These are phyloP conservation scores for Tuber calosporum DNA, from an alignment of 495 filamentous ascomycete genomes.

Conservation along the genomic window DNA sequence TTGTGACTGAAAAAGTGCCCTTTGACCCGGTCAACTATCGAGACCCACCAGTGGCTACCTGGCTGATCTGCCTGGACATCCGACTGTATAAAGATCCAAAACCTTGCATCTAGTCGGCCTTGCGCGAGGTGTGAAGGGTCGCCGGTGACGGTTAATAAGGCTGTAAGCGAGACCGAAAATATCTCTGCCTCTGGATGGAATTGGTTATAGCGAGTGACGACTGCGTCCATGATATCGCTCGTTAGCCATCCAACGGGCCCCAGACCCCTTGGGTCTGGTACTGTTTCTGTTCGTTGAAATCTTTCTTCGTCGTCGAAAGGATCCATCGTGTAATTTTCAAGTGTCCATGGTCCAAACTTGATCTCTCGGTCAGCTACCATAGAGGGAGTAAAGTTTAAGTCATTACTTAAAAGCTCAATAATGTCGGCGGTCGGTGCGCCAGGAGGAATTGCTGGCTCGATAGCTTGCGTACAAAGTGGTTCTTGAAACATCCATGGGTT, in stretches of 20 bases:
- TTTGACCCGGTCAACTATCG: constrained; percentile 2
- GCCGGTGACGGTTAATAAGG: neutral
- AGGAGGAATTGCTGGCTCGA: neutral
- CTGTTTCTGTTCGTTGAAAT: neutral
- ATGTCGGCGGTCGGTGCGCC: neutral
- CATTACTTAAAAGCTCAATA: neutral
- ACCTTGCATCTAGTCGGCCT: neutral
- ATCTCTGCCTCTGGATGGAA: neutral
- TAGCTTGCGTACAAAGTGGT: neutral
- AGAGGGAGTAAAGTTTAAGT: neutral
- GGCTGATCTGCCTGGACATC: neutral
- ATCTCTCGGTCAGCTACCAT: neutral
- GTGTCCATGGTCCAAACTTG: neutral
- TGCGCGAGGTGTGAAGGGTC: neutral
- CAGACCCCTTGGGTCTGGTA: neutral
- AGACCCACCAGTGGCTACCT: neutral
- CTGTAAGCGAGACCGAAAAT: neutral
- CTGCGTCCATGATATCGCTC: neutral
- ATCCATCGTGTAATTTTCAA: neutral
- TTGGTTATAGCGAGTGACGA: neutral
- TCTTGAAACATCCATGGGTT: constrained; percentile 1
- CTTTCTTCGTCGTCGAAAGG: neutral
- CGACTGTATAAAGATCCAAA: constrained; percentile 20
- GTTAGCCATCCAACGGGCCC: neutral
- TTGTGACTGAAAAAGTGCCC: constrained; percentile 2